These are phyloP conservation scores for Triadica sebifera DNA, from an alignment of 345 rosid genomes.

Conservation along the genomic window DNA sequence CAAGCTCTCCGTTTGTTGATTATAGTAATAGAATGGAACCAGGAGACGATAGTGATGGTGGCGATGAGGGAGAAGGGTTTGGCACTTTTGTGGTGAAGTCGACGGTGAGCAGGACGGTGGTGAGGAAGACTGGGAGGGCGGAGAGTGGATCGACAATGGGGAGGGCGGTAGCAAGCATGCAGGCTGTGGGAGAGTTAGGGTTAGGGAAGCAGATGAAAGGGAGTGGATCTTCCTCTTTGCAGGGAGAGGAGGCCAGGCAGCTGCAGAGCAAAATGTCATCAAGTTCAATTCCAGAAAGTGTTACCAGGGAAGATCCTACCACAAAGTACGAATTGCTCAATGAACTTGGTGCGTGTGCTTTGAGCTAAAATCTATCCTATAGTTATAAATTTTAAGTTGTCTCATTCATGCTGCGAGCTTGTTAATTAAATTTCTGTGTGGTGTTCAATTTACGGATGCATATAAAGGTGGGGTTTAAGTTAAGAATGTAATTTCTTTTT, in stretches of 20 bases:
- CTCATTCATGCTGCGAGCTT: not conserved
- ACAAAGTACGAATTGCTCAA: constrained; percentile 89
- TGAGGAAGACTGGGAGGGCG: constrained; percentile 54
- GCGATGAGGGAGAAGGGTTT: constrained; percentile 49
- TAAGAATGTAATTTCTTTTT: too few species aligned
- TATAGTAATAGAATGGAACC: constrained; percentile 26
- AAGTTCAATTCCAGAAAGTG: constrained; percentile 83
- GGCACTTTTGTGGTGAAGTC: constrained; percentile 87
- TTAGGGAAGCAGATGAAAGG: constrained; percentile 54
- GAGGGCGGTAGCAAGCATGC: constrained; percentile 59
- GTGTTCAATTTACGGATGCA: not conserved
- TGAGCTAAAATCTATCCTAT: not conserved
- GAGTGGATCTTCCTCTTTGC: constrained; percentile 42
- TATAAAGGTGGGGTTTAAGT: not conserved
- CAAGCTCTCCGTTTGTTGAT: constrained; percentile 12
- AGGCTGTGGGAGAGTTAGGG: constrained; percentile 48
- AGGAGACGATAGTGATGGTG: constrained; percentile 49
- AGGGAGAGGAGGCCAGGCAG: constrained; percentile 44
- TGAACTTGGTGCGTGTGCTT: constrained; percentile 65
- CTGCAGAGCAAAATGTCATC: constrained; percentile 62
- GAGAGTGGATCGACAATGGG: constrained; percentile 60
- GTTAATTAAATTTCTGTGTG: not conserved
- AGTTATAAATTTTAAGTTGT: not conserved
- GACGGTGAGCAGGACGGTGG: constrained; percentile 44
- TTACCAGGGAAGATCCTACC: constrained; percentile 88